Evolutionary conservation across 257 asterid species (phyloP), one percentile per base, ranked within the genome.

Genomic region (Przewalskia tangutica): DNA sequence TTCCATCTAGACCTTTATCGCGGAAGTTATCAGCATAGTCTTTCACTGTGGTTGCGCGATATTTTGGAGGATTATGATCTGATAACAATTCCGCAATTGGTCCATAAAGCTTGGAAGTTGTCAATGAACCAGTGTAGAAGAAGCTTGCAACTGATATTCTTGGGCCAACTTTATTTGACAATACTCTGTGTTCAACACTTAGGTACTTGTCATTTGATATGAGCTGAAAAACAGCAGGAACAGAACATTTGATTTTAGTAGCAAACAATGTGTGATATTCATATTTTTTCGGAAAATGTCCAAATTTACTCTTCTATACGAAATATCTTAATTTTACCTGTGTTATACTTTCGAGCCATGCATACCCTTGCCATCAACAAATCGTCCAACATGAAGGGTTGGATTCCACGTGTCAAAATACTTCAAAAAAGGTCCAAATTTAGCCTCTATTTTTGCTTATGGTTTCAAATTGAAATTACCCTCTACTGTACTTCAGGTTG

Each of bases 121-220:
- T 89, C 83, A 86, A 75, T 81, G 85, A 55, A n/a, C 87, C 88
- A 0, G 93, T 90, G 7, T 86, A 85, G 48, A 91, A 89, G 81
- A 91, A 91, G 77, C 89, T 81, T 6, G 93, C 95, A 20, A 83
- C 89, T 6, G 90, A 91, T 1, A 88, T 88, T 81, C 95, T 81
- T 18, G 92, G 95, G 12, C 91, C 88, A 2, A 2, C 58, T 10
- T 5, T 12, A 73, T 87, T 88, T 2, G 93, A 88, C 66, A 91
- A 38, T 27, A 88, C 93, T 70, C 90, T 88, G 40, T 89, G 92
- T 40, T 88, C 85, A 70, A 84, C 81, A 82, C 93, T 89, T 77
- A 85, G 82, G 66, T 87, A 87, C 89, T 84, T 85, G 84, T 89
- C 92, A 60, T 91, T 91, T 6, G 94, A 83, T 58, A 89, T 85